Evolutionary conservation across 352 stramenopile genomes (phyloP).

Genomic region (Aphanomyces cochlioides): DNA sequence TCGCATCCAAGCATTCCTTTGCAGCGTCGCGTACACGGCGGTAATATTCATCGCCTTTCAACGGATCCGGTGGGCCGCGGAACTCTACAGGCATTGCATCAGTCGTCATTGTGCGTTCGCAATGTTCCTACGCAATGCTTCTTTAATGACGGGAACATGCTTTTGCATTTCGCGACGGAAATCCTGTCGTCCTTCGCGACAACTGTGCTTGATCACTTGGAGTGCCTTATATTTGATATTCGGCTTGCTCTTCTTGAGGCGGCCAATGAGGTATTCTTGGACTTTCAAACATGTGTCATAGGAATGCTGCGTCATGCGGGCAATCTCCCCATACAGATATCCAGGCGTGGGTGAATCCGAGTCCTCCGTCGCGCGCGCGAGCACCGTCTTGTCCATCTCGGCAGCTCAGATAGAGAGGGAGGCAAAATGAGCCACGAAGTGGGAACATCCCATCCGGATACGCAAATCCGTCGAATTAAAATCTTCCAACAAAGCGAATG

Average conservation of each 20-base stretch:
- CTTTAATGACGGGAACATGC: conserved; percentile 89
- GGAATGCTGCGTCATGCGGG: conserved; percentile 88
- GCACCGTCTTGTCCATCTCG: conserved; percentile 89
- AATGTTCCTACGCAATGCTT: conserved; percentile 73
- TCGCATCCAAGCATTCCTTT: conserved; percentile 93
- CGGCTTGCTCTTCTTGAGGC: conserved; percentile 93
- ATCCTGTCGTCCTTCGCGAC: conserved; percentile 80
- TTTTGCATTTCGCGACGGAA: conserved; percentile 91
- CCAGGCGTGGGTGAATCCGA: conserved; percentile 92
- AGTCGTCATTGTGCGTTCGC: conserved; percentile 11
- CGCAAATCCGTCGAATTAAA: conserved; percentile 4
- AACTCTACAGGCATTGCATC: conserved; percentile 58
- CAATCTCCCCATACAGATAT: conserved; percentile 96
- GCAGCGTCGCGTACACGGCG: conserved; percentile 87
- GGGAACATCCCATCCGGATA: conserved; percentile 1
- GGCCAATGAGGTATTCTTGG: conserved; percentile 86
- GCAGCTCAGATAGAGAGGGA: not conserved
- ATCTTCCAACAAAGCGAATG: conserved; percentile 13
- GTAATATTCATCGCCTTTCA: conserved; percentile 94
- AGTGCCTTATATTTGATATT: conserved; percentile 94
- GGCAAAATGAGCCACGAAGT: conserved; percentile 26
- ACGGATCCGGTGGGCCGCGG: conserved; percentile 86
- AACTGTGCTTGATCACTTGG: conserved; percentile 92
- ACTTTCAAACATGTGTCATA: conserved; percentile 88
- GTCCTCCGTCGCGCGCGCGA: conserved; percentile 91